Percentiles rank a stretch among this genome's conserved stretches.
These are phyloP conservation scores for Parmelia sp. DNA, from an alignment of 495 filamentous ascomycete species.

Conservation along the genomic window DNA sequence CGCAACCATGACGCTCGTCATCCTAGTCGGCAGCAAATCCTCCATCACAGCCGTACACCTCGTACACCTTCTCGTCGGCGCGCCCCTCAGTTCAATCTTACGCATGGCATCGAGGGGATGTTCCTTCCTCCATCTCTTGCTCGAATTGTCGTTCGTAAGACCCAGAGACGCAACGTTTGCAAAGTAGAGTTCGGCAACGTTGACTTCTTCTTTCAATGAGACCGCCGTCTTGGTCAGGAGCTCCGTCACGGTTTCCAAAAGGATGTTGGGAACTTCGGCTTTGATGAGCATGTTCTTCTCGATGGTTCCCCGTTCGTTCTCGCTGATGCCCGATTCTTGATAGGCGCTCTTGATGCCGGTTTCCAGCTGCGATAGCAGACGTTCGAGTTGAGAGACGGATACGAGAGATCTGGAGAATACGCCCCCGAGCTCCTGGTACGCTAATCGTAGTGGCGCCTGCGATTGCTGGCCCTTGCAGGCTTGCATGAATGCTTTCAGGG, in stretches of 20 bases:
- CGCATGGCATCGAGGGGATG: conserved; percentile 43
- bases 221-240: conserved; percentile 41
- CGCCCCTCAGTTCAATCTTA: conserved; percentile 28
- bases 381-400: conserved; percentile 44
- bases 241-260: conserved; percentile 38
- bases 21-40: conserved; percentile 37
- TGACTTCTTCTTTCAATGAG: conserved; percentile 38
- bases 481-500: conserved; percentile 42
- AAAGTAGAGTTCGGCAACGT: conserved; percentile 44
- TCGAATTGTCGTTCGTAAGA: conserved; percentile 37
- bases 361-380: conserved; percentile 44
- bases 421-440: conserved; percentile 20
- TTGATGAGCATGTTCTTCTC: conserved; percentile 46
- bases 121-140: conserved; percentile 34
- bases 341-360: conserved; percentile 43
- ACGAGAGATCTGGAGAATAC: conserved; percentile 39
- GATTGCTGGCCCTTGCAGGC: conserved; percentile 3
- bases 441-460: conserved; percentile 11
- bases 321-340: conserved; percentile 40
- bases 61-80: conserved; percentile 46
- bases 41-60: conserved; percentile 60
- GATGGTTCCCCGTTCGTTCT: conserved; percentile 40
- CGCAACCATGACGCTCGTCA: conserved; percentile 9
- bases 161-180: conserved; percentile 48
- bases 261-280: conserved; percentile 39